Percentiles rank a stretch among this genome's conserved stretches.
Evolutionary conservation across 257 asterid genomes (phyloP).

Genomic region (Jasminum sambac): DNA sequence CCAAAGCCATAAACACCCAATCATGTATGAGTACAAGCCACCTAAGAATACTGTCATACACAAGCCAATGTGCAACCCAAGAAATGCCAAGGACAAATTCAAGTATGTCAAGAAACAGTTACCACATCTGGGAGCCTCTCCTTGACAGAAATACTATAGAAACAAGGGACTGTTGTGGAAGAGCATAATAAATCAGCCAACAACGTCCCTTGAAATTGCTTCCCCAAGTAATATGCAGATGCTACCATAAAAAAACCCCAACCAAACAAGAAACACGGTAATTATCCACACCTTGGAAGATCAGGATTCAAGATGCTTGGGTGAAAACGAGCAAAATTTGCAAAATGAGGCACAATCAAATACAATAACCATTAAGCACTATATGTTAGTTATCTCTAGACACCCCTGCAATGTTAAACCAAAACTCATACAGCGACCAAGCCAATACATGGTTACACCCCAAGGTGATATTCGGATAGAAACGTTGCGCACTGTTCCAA

Average conservation of each 20-base stretch:
- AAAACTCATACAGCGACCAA: constrained; percentile 20
- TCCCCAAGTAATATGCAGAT: constrained; percentile 28
- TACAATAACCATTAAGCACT: constrained; percentile 24
- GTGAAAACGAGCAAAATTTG: constrained; percentile 24
- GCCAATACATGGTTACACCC: constrained; percentile 23
- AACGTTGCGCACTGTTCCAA: constrained; percentile 30
- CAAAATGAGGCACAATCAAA: constrained; percentile 31
- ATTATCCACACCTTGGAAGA: constrained; percentile 37
- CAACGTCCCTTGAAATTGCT: constrained; percentile 31
- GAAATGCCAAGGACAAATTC: constrained; percentile 44
- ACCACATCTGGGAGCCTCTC: constrained; percentile 47
- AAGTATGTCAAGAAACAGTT: constrained; percentile 41
- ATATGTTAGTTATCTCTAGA: constrained; percentile 18
- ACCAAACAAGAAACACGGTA: constrained; percentile 29
- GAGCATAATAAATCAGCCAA: constrained; percentile 30
- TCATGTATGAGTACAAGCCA: constrained; percentile 38
- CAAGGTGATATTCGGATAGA: constrained; percentile 12
- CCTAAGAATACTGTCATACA: constrained; percentile 46
- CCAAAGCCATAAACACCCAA: constrained; percentile 55
- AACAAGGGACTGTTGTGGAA: constrained; percentile 26
- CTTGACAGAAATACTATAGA: constrained; percentile 41
- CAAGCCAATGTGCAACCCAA: constrained; percentile 49
- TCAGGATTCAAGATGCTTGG: constrained; percentile 25
- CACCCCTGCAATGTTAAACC: constrained; percentile 30
- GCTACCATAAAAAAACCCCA: constrained; percentile 29